Base-by-base conservation (phyloP, 208 protist genomes). In the Vickermania ingenoplastis region DNA sequence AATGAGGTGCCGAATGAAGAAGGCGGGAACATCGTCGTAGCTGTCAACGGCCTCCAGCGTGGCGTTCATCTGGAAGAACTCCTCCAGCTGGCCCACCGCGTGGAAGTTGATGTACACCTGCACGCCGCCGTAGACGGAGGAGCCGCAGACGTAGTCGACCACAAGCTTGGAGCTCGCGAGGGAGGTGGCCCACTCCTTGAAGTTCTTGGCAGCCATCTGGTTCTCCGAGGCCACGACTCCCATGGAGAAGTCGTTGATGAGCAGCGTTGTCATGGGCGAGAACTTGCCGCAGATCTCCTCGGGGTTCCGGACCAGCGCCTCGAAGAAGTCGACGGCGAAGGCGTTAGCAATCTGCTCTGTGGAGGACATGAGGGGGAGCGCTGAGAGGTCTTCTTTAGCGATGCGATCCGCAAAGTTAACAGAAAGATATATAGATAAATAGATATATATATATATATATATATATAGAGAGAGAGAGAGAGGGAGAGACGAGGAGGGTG, bases 301-400 rank as follows among this genome's bases (percentile, higher is more conserved):
- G 13, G 73, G 65, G 59, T 82, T 80, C 57, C 74, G 77, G 11
- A 77, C 81, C 24, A 94, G 70, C 24, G 76, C 73, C 75, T 94
- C 87, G 69, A 94, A 83, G 63, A 89, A 94, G 50, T 81, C 75
- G 25, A 83, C 75, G 29, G 81, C 75, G 56, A 94, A 94, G 49
- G 70, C 72, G 75, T 85, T 88, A 3, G 83, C 83, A 57, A 91
- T 73, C 61, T 94, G 83, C 57, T 78, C 67, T 26, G 83, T 58
- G 54, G 71, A 65, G 26, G 70, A 7, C 36, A 45, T 45, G 7
- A 17, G n/a, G n/a, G n/a, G n/a, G n/a, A n/a, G n/a, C n/a, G n/a
- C n/a, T n/a, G n/a, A n/a, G n/a, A n/a, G n/a, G n/a, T n/a, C n/a
- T n/a, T n/a, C n/a, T n/a, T n/a, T n/a, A n/a, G n/a, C n/a, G n/a